A percentile compares a stretch with the other conserved stretches of the same genome.
Evolutionary conservation across 495 filamentous ascomycete genomes (phyloP).

Genomic region (Lasiosphaeria hispida): DNA sequence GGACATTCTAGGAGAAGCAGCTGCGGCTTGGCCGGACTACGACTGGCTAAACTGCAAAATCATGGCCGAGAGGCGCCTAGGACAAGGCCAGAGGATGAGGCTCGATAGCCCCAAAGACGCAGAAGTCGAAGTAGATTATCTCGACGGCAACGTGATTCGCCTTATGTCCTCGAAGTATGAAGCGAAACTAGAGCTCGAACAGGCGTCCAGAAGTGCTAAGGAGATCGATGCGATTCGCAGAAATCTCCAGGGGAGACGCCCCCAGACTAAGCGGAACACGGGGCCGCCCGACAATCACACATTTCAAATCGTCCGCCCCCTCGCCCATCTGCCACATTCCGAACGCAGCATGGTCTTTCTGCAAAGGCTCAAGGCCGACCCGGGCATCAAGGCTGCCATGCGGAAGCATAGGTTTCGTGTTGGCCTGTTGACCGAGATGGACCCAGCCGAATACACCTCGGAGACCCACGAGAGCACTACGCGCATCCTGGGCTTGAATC

Average conservation of each 20-base stretch:
- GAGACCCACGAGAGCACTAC: slow-evolving; percentile 61
- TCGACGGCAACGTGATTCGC: slow-evolving; percentile 56
- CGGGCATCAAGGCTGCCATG: slow-evolving; percentile 84
- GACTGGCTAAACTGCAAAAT: slow-evolving; percentile 34
- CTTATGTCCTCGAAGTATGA: slow-evolving; percentile 58
- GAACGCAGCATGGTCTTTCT: slow-evolving; percentile 68
- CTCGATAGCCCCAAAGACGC: slow-evolving; percentile 33
- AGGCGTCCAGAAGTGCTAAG: slow-evolving; percentile 39
- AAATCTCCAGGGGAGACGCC: slow-evolving; percentile 16
- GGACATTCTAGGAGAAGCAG: slow-evolving; percentile 19
- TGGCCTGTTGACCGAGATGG: slow-evolving; percentile 91
- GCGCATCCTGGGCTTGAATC: slow-evolving; percentile 81
- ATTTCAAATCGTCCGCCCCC: slow-evolving; percentile 74
- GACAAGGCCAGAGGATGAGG: slow-evolving; percentile 17
- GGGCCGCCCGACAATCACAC: slow-evolving; percentile 64
- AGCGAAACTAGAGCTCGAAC: slow-evolving; percentile 40
- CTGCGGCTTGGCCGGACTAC: slow-evolving; percentile 25
- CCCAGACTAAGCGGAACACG: slow-evolving; percentile 26
- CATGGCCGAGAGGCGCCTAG: slow-evolving; percentile 23
- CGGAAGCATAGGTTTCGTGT: slow-evolving; percentile 78
- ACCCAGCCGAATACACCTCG: slow-evolving; percentile 75
- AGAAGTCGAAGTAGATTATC: slow-evolving; percentile 44
- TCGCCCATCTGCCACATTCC: slow-evolving; percentile 75
- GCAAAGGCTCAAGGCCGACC: slow-evolving; percentile 72
- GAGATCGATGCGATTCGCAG: slow-evolving; percentile 38